phyloP scores from a whole-genome alignment of 192 early-diverging fungal genomes.

The Coemansia reversa region DNA sequence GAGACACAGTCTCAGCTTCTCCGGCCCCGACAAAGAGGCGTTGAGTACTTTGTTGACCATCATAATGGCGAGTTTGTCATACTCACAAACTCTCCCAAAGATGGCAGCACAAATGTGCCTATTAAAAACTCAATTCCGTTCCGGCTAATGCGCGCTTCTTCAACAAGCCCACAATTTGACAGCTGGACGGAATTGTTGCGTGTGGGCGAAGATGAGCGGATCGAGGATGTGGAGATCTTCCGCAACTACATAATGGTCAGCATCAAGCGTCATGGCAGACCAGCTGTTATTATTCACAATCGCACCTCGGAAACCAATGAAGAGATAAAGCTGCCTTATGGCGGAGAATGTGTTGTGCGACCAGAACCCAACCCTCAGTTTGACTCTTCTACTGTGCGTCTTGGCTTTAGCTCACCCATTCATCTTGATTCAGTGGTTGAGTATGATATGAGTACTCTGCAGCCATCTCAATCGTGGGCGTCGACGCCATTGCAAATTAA shows the following conservation, averaged over 20 bases:
- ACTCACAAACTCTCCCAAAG: conserved; percentile 42
- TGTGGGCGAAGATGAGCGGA: conserved; percentile 60
- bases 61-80: conserved; percentile 57
- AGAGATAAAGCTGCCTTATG: conserved; percentile 35
- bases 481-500: conserved; percentile 38
- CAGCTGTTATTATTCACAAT: conserved; percentile 42
- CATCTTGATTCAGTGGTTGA: conserved; percentile 66
- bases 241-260: conserved; percentile 40
- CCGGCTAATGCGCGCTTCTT: conserved; percentile 58
- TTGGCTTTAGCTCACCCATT: conserved; percentile 61
- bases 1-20: conserved; percentile 43
- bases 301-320: conserved; percentile 7
- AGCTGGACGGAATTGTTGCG: conserved; percentile 63
- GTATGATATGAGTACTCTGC: conserved; percentile 59
- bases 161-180: conserved; percentile 28
- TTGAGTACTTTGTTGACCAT: conserved; percentile 79
- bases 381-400: conserved; percentile 39
- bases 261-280: conserved; percentile 39
- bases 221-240: conserved; percentile 79
- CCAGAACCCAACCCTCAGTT: conserved; percentile 64
- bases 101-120: conserved; percentile 16
- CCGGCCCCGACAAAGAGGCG: conserved; percentile 56
- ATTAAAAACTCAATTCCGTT: conserved; percentile 56
- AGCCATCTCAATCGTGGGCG: conserved; percentile 25
- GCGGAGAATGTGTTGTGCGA: conserved; percentile 55